Evolutionary conservation across 2,329 filamentous ascomycete species (phyloP).

Genomic region (Cordyceps pruinosa): DNA sequence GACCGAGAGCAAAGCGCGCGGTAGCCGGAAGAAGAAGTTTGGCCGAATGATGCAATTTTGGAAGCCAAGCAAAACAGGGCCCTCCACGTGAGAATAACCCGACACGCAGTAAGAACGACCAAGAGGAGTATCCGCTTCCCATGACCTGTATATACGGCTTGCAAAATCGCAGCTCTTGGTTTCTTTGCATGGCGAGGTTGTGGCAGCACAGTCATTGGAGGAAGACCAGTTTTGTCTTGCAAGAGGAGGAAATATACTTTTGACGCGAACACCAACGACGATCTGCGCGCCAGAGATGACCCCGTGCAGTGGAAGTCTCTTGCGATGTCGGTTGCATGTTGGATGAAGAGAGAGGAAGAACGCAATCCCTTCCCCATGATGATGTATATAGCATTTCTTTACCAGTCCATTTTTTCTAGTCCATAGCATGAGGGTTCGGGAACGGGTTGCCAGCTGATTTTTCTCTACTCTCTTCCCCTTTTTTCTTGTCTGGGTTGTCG

Average conservation of each 20-base stretch:
- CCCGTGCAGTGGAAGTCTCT: neutral
- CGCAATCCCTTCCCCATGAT: neutral
- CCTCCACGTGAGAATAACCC: slow-evolving; percentile 20
- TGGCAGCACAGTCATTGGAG: neutral
- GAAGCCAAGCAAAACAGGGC: slow-evolving; percentile 50
- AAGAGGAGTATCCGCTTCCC: neutral
- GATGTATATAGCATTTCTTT: slow-evolving; percentile 8
- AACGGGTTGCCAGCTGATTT: neutral
- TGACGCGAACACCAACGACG: neutral
- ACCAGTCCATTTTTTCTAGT: neutral
- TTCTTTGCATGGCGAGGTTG: neutral
- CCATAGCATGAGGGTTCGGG: slow-evolving; percentile 3
- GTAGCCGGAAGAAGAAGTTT: slow-evolving; percentile 61
- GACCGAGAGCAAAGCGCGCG: slow-evolving; percentile 46
- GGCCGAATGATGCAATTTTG: slow-evolving; percentile 75
- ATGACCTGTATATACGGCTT: neutral
- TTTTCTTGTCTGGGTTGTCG: neutral
- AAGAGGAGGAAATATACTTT: neutral
- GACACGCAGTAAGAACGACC: neutral
- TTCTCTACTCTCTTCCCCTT: neutral
- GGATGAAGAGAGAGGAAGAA: neutral
- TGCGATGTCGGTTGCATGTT: neutral
- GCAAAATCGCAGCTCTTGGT: neutral
- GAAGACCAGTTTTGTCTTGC: neutral
- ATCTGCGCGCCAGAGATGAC: neutral